Percentiles rank a stretch among this genome's conserved stretches.
These are phyloP conservation scores for Pichia eremophila DNA, from an alignment of 805 yeast species.

Conservation along the genomic window DNA sequence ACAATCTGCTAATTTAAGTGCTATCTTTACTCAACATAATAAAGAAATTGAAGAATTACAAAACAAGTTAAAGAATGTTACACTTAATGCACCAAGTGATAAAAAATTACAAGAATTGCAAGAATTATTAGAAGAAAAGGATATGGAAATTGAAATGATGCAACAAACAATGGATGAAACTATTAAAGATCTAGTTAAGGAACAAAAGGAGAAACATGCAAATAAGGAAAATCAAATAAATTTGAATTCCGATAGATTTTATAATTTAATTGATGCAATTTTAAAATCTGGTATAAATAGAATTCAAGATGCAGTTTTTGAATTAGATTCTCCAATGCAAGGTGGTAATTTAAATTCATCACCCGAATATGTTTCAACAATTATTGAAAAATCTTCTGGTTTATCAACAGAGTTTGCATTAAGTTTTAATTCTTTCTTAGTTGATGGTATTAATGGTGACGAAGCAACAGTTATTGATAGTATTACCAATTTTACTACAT, in stretches of 20 bases:
- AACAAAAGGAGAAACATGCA: conserved; percentile 37
- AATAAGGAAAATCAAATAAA: conserved; percentile 48
- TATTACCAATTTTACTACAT: conserved; percentile 51
- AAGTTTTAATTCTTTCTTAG: conserved; percentile 63
- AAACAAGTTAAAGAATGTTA: conserved; percentile 23
- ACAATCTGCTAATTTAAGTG: conserved; percentile 53
- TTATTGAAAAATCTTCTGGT: conserved; percentile 61
- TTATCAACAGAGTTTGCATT: conserved; percentile 74
- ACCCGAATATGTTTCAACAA: conserved; percentile 56
- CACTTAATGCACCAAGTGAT: conserved; percentile 18
- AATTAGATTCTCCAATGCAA: conserved; percentile 69
- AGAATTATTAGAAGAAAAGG: conserved; percentile 50
- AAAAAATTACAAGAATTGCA: conserved; percentile 27
- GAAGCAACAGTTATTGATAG: conserved; percentile 54
- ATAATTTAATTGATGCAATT: conserved; percentile 57
- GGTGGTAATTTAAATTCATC: conserved; percentile 74
- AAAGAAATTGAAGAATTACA: conserved; percentile 49
- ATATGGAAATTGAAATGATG: conserved; percentile 68
- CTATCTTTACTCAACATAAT: conserved; percentile 53
- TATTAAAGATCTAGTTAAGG: conserved; percentile 44
- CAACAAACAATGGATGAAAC: conserved; percentile 76
- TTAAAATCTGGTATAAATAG: conserved; percentile 59
- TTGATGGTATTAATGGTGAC: conserved; percentile 59
- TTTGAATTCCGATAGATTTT: conserved; percentile 40
- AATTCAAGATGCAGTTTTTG: conserved; percentile 62